phyloP scores from a whole-genome alignment of 345 rosid species.

The Lepidium africanum region DNA sequence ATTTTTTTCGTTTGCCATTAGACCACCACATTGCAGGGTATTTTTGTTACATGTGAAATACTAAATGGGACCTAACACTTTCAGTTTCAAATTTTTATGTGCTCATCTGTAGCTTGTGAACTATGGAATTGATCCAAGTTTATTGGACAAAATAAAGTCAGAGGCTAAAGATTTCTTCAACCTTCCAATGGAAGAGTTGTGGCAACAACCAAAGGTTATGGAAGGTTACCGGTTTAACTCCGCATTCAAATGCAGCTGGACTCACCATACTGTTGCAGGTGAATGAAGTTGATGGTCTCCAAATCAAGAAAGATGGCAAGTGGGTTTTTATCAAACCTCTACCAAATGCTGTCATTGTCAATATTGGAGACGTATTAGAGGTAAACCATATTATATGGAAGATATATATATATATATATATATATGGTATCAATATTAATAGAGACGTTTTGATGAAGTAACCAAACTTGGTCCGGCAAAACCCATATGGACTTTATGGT shows the following conservation, averaged over 20 bases:
- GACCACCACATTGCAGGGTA: neutral
- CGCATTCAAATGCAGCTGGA: constrained; percentile 44
- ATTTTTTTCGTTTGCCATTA: too few relatives aligned
- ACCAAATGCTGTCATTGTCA: constrained; percentile 14
- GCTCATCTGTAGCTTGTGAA: constrained; percentile 20
- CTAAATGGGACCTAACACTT: neutral
- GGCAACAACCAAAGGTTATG: constrained; percentile 17
- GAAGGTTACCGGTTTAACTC: constrained; percentile 35
- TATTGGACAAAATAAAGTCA: constrained; percentile 22
- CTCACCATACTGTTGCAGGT: constrained; percentile 50
- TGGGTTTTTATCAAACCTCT: constrained; percentile 27
- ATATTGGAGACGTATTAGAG: constrained; percentile 46
- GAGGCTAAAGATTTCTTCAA: constrained; percentile 24
- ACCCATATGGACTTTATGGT: neutral
- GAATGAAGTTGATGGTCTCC: constrained; percentile 44
- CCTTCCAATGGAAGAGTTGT: constrained; percentile 33
- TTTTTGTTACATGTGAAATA: neutral
- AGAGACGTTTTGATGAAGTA: neutral
- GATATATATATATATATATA: neutral
- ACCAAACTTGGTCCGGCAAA: neutral
- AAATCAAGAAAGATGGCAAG: constrained; percentile 38
- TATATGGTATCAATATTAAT: neutral
- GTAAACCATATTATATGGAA: constrained; percentile 14
- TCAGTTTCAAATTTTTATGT: neutral
- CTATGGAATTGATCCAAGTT: constrained; percentile 21